Conservation (phyloP, 805 yeast genomes). For the Candida xyloterini region DNA sequence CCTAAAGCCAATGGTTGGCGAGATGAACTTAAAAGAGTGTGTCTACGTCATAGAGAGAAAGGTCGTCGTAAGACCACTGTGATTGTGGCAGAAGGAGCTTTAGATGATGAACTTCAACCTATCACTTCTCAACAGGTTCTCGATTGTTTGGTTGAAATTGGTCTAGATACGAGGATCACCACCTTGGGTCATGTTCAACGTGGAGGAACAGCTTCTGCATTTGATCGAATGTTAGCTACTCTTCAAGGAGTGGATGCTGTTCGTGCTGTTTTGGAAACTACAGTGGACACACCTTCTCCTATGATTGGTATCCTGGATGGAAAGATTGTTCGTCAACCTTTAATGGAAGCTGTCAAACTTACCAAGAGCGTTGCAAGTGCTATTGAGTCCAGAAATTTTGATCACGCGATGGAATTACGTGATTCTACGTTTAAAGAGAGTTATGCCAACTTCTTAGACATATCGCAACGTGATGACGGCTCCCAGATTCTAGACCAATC, state of each 20-base stretch:
- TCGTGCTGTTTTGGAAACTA: conserved; percentile 80
- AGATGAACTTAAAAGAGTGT: conserved; percentile 71
- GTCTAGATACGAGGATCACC: conserved; percentile 90
- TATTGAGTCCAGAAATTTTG: conserved; percentile 74
- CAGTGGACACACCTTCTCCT: conserved; percentile 88
- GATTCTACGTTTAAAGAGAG: conserved; percentile 87
- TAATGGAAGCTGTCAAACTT: conserved; percentile 84
- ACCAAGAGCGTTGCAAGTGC: conserved; percentile 92
- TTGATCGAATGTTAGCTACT: conserved; percentile 87
- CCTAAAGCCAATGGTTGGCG: conserved; percentile 74
- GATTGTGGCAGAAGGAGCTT: conserved; percentile 97
- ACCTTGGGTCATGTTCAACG: conserved; percentile 97
- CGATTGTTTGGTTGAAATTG: conserved; percentile 75
- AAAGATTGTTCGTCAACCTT: conserved; percentile 77
- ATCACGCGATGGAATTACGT: conserved; percentile 80
- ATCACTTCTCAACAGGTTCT: conserved; percentile 79
- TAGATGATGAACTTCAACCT: conserved; percentile 75
- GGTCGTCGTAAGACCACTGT: conserved; percentile 95
- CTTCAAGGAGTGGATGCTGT: conserved; percentile 98
- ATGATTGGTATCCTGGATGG: conserved; percentile 72
- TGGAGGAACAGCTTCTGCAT: conserved; percentile 98
- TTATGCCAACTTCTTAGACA: conserved; percentile 65
- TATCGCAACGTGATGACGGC: conserved; percentile 66
- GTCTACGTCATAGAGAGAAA: conserved; percentile 71
- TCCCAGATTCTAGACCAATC: conserved; percentile 56